These are phyloP conservation scores for Fusarium sp. DNA, from an alignment of 2,329 filamentous ascomycete genomes.

Conservation along the genomic window DNA sequence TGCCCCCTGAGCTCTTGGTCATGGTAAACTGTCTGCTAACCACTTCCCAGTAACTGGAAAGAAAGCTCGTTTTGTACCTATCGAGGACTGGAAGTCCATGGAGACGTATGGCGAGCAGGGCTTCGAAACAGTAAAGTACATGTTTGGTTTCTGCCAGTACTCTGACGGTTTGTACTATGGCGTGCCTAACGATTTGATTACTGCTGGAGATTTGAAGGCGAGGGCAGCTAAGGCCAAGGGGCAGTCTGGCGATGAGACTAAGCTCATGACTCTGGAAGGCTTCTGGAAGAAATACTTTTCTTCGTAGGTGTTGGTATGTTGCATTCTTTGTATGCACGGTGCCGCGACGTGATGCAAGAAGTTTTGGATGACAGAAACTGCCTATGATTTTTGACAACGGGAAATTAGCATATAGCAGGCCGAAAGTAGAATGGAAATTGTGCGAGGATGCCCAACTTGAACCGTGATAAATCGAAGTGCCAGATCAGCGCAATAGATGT, in stretches of 20 bases:
- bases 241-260: slow-evolving; percentile 29
- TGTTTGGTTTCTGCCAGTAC: slow-evolving; percentile 55
- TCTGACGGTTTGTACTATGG: slow-evolving; percentile 53
- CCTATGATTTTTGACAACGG: not conserved
- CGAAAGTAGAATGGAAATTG: not conserved
- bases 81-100: slow-evolving; percentile 52
- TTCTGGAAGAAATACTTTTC: slow-evolving; percentile 48
- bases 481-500: too few species aligned
- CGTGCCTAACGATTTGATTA: slow-evolving; percentile 45
- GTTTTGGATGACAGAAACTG: not conserved
- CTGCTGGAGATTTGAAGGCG: slow-evolving; percentile 50
- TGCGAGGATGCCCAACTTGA: not conserved
- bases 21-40: slow-evolving; percentile 7
- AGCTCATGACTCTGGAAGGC: slow-evolving; percentile 45
- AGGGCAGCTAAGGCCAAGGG: slow-evolving; percentile 48
- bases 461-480: not conserved
- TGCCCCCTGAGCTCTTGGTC: not conserved
- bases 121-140: slow-evolving; percentile 55
- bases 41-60: slow-evolving; percentile 49
- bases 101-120: slow-evolving; percentile 51
- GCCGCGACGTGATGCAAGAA: not conserved
- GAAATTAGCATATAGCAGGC: not conserved
- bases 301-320: slow-evolving; percentile 4
- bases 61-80: slow-evolving; percentile 50
- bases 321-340: too few species aligned